A percentile compares a stretch with the other conserved stretches of the same genome.
Conservation (phyloP, 1,139 yeast genomes). For the Kodamaea anthophila region DNA sequence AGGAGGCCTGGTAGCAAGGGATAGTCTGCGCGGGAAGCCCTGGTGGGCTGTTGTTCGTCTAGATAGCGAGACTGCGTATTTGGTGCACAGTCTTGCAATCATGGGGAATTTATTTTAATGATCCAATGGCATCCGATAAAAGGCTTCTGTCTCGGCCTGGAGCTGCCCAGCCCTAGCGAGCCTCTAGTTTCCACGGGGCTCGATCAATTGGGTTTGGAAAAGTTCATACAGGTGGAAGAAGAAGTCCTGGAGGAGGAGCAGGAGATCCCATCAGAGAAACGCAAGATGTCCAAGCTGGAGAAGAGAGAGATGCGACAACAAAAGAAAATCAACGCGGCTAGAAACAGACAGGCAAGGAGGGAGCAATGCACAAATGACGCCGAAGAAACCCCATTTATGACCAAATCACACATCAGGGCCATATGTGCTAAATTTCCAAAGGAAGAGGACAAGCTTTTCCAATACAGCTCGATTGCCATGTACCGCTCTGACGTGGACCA, state of each 20-base stretch:
- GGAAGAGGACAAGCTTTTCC: constrained; percentile 26
- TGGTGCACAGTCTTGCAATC: constrained; percentile 1
- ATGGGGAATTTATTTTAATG: constrained; percentile 6
- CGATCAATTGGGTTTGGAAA: constrained; percentile 26
- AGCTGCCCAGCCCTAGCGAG: neutral
- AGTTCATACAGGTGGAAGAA: constrained; percentile 10
- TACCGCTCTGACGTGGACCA: constrained; percentile 34
- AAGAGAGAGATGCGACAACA: constrained; percentile 24
- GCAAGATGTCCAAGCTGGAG: constrained; percentile 23
- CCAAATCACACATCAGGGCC: constrained; percentile 19
- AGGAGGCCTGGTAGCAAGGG: constrained; percentile 2
- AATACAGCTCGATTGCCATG: constrained; percentile 35
- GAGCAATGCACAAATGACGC: too few species aligned
- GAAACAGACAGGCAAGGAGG: constrained; percentile 16
- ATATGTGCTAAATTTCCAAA: constrained; percentile 13
- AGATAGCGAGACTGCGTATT: too few species aligned
- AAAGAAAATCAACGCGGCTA: constrained; percentile 24
- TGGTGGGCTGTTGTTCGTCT: too few species aligned
- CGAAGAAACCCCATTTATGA: constrained; percentile 16
- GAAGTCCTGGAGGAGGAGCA: constrained; percentile 6
- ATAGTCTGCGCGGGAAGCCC: constrained; percentile 2
- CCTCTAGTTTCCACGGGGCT: constrained; percentile 22
- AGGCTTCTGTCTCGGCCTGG: constrained; percentile 13
- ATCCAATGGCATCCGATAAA: constrained; percentile 9
- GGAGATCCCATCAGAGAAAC: constrained; percentile 5